These are phyloP conservation scores for Ophiostoma perfectum DNA, from an alignment of 2,329 filamentous ascomycete genomes.

Conservation along the genomic window DNA sequence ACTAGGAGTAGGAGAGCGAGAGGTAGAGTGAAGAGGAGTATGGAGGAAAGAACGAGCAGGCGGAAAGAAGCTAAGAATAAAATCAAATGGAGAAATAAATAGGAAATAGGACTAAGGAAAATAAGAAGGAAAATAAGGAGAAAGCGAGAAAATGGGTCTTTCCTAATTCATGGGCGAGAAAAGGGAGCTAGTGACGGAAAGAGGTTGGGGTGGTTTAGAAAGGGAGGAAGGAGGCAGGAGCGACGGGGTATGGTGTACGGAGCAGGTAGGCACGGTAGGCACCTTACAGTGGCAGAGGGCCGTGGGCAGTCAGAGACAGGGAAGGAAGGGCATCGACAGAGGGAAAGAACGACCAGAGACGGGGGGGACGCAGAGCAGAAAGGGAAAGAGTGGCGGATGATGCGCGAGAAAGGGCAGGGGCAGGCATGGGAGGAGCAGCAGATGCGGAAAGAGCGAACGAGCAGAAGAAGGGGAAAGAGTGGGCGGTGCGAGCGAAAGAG, in stretches of 20 bases:
- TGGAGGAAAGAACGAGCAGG: conserved; percentile 6
- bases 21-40: not conserved
- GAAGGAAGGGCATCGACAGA: not conserved
- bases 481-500: not conserved
- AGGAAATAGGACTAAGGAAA: conserved; percentile 17
- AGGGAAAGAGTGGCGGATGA: not conserved
- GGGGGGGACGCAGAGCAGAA: not conserved
- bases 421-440: not conserved
- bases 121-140: conserved; percentile 20
- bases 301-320: not conserved
- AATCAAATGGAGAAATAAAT: conserved; percentile 13
- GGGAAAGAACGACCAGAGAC: not conserved
- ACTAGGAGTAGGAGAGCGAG: not conserved
- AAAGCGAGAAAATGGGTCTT: conserved; percentile 13
- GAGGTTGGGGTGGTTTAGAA: conserved; percentile 14
- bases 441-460: conserved; percentile 13
- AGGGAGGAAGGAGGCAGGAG: not conserved
- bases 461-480: not conserved
- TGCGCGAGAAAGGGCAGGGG: not conserved
- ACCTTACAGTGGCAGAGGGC: not conserved
- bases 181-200: conserved; percentile 20
- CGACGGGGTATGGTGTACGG: too few relatives aligned
- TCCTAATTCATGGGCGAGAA: not conserved
- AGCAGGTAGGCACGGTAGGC: too few relatives aligned
- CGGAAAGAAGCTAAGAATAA: conserved; percentile 16